These are phyloP conservation scores for Penicillium malachiteum DNA, from an alignment of 495 filamentous ascomycete species.

Conservation along the genomic window DNA sequence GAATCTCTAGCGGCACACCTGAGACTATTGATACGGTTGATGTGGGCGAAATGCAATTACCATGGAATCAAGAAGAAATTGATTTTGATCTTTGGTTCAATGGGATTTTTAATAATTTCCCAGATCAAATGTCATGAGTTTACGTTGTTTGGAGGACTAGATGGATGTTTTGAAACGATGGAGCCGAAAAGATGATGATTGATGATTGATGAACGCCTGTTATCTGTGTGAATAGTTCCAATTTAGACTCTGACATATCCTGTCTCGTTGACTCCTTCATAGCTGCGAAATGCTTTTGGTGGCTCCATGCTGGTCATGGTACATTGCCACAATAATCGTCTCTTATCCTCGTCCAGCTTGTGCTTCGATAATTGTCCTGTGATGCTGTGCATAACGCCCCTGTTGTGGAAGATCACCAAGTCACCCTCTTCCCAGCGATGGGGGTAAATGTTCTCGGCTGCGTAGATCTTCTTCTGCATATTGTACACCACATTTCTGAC, in stretches of 20 bases:
- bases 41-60: slow-evolving; percentile 20
- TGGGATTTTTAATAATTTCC: slow-evolving; percentile 25
- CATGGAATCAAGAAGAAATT: slow-evolving; percentile 27
- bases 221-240: background rate
- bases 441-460: slow-evolving; percentile 14
- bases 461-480: slow-evolving; percentile 19
- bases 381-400: slow-evolving; percentile 18
- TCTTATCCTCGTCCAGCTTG: slow-evolving; percentile 14
- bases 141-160: background rate
- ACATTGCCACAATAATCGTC: slow-evolving; percentile 12
- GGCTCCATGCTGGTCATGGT: slow-evolving; percentile 12
- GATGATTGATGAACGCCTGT: background rate
- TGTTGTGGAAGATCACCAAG: slow-evolving; percentile 18
- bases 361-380: slow-evolving; percentile 13
- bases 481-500: slow-evolving; percentile 13
- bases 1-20: slow-evolving; percentile 12
- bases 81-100: slow-evolving; percentile 35
- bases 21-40: slow-evolving; percentile 15
- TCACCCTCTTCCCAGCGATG: slow-evolving; percentile 14
- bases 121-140: slow-evolving; percentile 1
- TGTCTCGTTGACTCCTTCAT: slow-evolving; percentile 9
- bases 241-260: slow-evolving; percentile 4
- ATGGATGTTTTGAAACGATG: background rate
- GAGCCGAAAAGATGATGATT: background rate
- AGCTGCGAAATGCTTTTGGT: slow-evolving; percentile 9